Percentiles rank a stretch among this genome's conserved stretches.
Conservation (phyloP, 495 filamentous ascomycete genomes). For the Pseudomonodictys pantanalensis region DNA sequence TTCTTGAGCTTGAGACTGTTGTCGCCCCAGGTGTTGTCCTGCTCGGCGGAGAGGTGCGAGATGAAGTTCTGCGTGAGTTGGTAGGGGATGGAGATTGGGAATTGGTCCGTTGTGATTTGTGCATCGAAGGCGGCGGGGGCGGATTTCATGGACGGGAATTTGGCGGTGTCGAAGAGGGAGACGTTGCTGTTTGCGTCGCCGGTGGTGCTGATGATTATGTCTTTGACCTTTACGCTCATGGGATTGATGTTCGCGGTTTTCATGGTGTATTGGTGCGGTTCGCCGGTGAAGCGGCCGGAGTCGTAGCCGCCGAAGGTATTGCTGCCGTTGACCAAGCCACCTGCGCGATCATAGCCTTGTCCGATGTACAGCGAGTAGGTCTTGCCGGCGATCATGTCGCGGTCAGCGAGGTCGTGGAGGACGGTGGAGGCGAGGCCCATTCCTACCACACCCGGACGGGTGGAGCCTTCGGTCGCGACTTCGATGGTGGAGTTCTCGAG, state of each 20-base stretch:
- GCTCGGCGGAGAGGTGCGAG: conserved; percentile 16
- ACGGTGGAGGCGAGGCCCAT: conserved; percentile 35
- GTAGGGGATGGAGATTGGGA: conserved; percentile 36
- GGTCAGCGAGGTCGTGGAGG: conserved; percentile 25
- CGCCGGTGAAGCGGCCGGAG: conserved; percentile 34
- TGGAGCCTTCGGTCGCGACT: conserved; percentile 24
- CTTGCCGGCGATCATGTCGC: conserved; percentile 33
- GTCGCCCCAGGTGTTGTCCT: conserved; percentile 33
- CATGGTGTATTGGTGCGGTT: conserved; percentile 31
- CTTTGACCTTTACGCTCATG: conserved; percentile 33
- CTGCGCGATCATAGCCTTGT: conserved; percentile 29
- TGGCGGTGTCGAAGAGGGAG: conserved; percentile 32
- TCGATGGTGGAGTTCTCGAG: conserved; percentile 32
- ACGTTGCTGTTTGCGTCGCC: conserved; percentile 24
- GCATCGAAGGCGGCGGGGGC: conserved; percentile 32
- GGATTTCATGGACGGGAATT: conserved; percentile 30
- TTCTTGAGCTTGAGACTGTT: conserved; percentile 33
- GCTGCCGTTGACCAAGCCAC: conserved; percentile 34
- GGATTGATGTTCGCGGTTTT: conserved; percentile 15
- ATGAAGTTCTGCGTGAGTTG: conserved; percentile 40
- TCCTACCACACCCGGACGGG: conserved; percentile 32
- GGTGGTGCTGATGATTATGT: conserved; percentile 33
- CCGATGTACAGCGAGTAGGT: conserved; percentile 40
- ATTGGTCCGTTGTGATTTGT: conserved; percentile 37
- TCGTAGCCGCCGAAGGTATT: conserved; percentile 39